Evolutionary conservation across 1,284 basidiomycete genomes (phyloP).

Genomic region (Cystobasidium pallidum): DNA sequence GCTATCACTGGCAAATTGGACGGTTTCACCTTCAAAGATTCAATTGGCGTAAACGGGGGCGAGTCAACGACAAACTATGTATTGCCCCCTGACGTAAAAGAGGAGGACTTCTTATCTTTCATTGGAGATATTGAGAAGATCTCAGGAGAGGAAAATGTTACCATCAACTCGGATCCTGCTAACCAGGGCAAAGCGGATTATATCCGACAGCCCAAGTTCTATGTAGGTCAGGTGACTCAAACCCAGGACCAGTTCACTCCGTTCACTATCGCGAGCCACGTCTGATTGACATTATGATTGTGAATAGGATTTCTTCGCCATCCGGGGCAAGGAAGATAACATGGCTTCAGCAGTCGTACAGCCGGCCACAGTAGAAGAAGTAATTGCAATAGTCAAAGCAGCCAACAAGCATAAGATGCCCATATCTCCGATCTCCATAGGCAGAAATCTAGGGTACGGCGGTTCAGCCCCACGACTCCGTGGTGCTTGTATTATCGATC

Average conservation of each 20-base stretch:
- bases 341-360: constrained; percentile 41
- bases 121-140: constrained; percentile 39
- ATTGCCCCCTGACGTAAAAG: constrained; percentile 33
- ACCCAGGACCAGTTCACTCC: neutral
- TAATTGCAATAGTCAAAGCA: constrained; percentile 46
- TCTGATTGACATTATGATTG: no score
- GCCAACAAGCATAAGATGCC: constrained; percentile 50
- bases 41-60: neutral
- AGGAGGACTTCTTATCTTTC: constrained; percentile 39
- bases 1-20: constrained; percentile 6
- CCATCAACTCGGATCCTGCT: constrained; percentile 43
- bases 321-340: constrained; percentile 37
- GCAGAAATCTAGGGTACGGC: constrained; percentile 52
- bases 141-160: constrained; percentile 38
- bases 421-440: constrained; percentile 48
- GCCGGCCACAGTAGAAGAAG: constrained; percentile 45
- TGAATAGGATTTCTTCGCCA: constrained; percentile 40
- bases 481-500: constrained; percentile 48
- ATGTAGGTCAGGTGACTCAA: constrained; percentile 6
- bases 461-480: constrained; percentile 49
- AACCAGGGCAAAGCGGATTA: constrained; percentile 41
- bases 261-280: no score
- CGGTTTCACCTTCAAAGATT: constrained; percentile 26
- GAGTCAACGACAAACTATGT: neutral
- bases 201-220: constrained; percentile 7